These are phyloP conservation scores for Pythium phragmitis DNA, from an alignment of 352 stramenopile genomes.

Conservation along the genomic window DNA sequence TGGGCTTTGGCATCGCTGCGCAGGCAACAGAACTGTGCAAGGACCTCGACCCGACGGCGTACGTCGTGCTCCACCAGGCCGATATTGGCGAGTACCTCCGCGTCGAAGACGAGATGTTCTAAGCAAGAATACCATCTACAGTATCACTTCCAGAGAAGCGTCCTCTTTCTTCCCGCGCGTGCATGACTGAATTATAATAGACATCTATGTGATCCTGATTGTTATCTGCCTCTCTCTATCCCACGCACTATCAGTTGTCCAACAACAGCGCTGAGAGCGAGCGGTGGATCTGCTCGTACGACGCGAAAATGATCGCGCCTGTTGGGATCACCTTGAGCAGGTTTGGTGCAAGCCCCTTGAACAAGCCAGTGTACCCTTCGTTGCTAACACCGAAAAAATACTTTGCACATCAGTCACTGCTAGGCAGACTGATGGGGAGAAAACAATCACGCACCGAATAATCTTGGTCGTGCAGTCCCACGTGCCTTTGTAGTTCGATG, in stretches of 20 bases:
- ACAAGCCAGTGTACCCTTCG: slow-evolving; percentile 93
- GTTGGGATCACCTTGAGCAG: slow-evolving; percentile 95
- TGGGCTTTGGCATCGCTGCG: slow-evolving; percentile 98
- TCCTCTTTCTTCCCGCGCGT: slow-evolving; percentile 3
- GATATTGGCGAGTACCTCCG: slow-evolving; percentile 99
- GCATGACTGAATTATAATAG: slow-evolving; percentile 25
- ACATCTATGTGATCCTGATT: slow-evolving; percentile 10
- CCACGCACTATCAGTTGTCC: slow-evolving; percentile 7
- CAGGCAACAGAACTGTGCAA: slow-evolving; percentile 95
- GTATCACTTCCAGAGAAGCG: not conserved
- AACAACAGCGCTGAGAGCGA: slow-evolving; percentile 33
- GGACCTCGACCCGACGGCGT: slow-evolving; percentile 95
- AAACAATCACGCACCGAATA: slow-evolving; percentile 38
- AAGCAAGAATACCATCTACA: slow-evolving; percentile 28
- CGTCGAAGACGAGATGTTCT: slow-evolving; percentile 98
- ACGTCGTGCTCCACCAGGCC: slow-evolving; percentile 98
- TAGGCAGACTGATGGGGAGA: not conserved
- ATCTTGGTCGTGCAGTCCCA: slow-evolving; percentile 91
- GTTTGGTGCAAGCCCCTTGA: slow-evolving; percentile 95
- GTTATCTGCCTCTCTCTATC: slow-evolving; percentile 6
- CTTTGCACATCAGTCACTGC: not conserved
- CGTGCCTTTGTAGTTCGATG: slow-evolving; percentile 89
- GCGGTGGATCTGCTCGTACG: slow-evolving; percentile 82
- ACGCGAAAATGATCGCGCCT: slow-evolving; percentile 93
- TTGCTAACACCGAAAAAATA: slow-evolving; percentile 28